Conservation (phyloP, 495 filamentous ascomycete genomes). For the Lindgomyces ingoldianus region DNA sequence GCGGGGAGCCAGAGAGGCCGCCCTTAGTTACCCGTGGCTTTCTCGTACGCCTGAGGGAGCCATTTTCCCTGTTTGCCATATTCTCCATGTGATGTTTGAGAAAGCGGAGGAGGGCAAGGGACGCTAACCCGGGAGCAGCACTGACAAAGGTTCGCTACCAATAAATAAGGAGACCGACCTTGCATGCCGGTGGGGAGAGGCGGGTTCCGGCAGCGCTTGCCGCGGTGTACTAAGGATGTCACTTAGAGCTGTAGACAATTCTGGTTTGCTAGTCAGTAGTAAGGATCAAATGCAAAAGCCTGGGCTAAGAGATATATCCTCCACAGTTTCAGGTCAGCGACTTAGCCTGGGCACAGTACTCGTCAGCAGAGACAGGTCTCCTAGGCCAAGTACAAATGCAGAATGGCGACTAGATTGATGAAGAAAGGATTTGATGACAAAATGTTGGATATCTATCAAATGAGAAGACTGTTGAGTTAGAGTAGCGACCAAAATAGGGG, state of each 20-base stretch:
- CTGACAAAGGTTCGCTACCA: background rate
- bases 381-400: too few relatives aligned
- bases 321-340: too few relatives aligned
- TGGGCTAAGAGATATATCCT: too few relatives aligned
- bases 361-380: too few relatives aligned
- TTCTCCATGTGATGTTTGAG: background rate
- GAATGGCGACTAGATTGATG: too few relatives aligned
- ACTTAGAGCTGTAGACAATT: background rate
- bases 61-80: background rate
- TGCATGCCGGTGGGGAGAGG: background rate
- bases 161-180: background rate
- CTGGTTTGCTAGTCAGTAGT: constrained; percentile 18
- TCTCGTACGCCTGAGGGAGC: background rate
- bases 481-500: too few relatives aligned
- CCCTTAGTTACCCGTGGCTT: background rate
- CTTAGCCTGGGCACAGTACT: too few relatives aligned
- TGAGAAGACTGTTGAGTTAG: too few relatives aligned
- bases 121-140: background rate
- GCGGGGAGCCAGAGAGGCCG: background rate
- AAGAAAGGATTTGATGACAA: too few relatives aligned
- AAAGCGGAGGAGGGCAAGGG: background rate
- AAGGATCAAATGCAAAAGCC: too few relatives aligned
- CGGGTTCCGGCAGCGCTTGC: background rate
- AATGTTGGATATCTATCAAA: too few relatives aligned
- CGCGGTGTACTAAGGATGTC: constrained; percentile 2